These are phyloP conservation scores for Teratosphaeria epicoccoides DNA, from an alignment of 2,329 filamentous ascomycete genomes.

Conservation along the genomic window DNA sequence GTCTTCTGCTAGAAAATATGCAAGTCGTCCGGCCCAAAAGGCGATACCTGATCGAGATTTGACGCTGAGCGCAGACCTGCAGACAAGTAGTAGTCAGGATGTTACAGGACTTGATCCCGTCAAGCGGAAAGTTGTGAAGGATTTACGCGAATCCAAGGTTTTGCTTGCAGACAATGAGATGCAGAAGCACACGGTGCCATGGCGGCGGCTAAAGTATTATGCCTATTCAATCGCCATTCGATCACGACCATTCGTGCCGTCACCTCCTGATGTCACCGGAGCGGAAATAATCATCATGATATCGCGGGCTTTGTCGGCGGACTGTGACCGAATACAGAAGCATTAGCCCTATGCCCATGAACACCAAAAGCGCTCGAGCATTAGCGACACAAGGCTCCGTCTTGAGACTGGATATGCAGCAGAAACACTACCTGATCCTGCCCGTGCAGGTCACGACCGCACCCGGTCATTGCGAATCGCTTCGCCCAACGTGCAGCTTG, in stretches of 20 bases:
- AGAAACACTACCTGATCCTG: background rate
- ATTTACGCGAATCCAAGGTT: too few relatives aligned
- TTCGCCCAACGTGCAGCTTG: background rate
- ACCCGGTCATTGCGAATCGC: background rate
- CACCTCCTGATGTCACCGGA: background rate
- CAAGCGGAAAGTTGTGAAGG: too few relatives aligned
- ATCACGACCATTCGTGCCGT: too few relatives aligned
- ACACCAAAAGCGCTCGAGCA: background rate
- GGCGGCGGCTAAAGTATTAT: too few relatives aligned
- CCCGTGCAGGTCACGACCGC: background rate
- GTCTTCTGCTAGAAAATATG: background rate
- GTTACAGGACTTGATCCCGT: too few relatives aligned
- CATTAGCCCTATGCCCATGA: background rate
- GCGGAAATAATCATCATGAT: too few relatives aligned
- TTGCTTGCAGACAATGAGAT: too few relatives aligned
- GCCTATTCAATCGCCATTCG: too few relatives aligned
- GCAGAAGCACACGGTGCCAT: too few relatives aligned
- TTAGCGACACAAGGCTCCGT: background rate
- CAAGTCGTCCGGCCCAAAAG: background rate
- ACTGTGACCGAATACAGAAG: background rate
- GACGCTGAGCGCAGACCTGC: background rate
- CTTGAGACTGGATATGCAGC: too few relatives aligned
- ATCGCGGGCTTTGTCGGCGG: too few relatives aligned
- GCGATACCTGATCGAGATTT: background rate
- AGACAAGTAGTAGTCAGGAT: too few relatives aligned